Base-by-base conservation (phyloP, 306 rosid genomes). In the Citrullus mucosospermus region DNA sequence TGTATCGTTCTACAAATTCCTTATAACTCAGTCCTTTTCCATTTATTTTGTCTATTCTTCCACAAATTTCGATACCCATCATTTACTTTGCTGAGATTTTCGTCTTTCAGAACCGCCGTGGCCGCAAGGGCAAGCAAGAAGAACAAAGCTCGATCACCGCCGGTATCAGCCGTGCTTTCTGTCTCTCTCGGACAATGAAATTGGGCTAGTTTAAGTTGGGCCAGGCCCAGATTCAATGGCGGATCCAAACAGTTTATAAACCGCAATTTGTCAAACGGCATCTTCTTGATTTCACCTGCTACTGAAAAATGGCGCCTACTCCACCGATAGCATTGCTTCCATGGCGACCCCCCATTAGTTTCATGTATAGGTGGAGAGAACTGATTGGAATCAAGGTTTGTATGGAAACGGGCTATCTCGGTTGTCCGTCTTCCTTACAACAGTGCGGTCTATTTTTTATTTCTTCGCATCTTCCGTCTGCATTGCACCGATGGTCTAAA, bases 31-130 rank as follows among this genome's bases (percentile, higher is more conserved):
- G 17, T 75, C 82, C 91, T 39, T 87, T 90, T 66, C 88, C 95
- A 81, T 89, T 92, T 75, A 91, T 92, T 86, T 87, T 95, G 82
- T 92, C 96, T 39, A 92, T 43, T 66, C 80, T 44, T 15, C 97
- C 97, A 4, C 79, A 87, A 63, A 88, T 86, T 59, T 77, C 78
- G 38, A 94, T 38, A 30, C 85, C 90, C 97, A 89, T 91, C 20
- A 34, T 78, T 54, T 44, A 18, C n/a, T 20, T 32, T 1, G 25
- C 63, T 8, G 22, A 32, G 0, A 61, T 73, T 50, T 22, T 16
- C 28, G 48, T 25, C 36, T 15, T 13, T 16, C 61, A 48, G 22
- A 30, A 22, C 53, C 59, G 28, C 72, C 50, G 72, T 7, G 72
- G 72, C 48, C 51, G 50, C 17, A 30, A 38, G 51, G 14, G 4